Percentiles rank a stretch among this genome's conserved stretches.
phyloP scores from a whole-genome alignment of 139 green algal species.

The Mesotaenium endlicherianum region DNA sequence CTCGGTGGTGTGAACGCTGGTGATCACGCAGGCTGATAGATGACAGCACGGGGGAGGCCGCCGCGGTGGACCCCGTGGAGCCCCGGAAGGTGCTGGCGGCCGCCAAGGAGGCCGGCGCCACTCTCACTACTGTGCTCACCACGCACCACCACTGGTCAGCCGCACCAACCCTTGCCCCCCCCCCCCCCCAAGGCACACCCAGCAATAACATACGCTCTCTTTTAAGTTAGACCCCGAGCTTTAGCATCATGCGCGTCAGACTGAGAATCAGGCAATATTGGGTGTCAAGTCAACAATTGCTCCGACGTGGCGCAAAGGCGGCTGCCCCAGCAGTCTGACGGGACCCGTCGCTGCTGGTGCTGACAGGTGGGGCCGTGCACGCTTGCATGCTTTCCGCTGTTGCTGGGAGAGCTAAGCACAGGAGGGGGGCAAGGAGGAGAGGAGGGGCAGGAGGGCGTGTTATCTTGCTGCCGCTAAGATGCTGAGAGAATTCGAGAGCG shows the following conservation, averaged over 20 bases:
- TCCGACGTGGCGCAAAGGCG: no score
- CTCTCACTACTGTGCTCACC: constrained; percentile 40
- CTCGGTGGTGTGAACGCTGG: not conserved
- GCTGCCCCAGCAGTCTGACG: no score
- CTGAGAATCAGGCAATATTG: no score
- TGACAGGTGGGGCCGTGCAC: no score
- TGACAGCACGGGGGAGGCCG: constrained; percentile 29
- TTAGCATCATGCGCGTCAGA: no score
- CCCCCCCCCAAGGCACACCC: no score
- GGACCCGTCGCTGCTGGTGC: no score
- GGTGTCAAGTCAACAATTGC: no score
- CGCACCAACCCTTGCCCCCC: not conserved
- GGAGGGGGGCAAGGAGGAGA: not conserved
- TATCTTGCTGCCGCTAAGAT: not conserved
- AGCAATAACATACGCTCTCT: no score
- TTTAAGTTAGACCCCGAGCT: no score
- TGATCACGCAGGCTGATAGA: constrained; percentile 36
- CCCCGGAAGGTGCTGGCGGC: constrained; percentile 29
- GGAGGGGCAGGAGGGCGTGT: not conserved
- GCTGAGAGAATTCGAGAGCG: not conserved
- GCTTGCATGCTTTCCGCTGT: no score
- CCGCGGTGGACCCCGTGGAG: constrained; percentile 44
- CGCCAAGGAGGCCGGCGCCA: constrained; percentile 22
- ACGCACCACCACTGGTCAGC: constrained; percentile 49
- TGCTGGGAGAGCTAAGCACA: not conserved